phyloP scores from a whole-genome alignment of 495 filamentous ascomycete species.

The Aspergillus campestris region DNA sequence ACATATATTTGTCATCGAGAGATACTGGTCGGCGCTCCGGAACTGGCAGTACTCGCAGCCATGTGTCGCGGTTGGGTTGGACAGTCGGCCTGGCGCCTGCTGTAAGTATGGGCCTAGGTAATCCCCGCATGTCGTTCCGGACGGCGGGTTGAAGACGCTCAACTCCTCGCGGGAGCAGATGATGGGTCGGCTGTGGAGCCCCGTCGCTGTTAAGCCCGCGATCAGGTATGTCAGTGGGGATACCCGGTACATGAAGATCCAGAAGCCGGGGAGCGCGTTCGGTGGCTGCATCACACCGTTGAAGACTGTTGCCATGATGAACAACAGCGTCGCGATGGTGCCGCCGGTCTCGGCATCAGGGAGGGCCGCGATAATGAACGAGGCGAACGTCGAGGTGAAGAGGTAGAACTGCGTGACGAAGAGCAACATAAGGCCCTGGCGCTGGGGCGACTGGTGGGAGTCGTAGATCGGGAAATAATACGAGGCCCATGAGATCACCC shows the following conservation, averaged over 20 bases:
- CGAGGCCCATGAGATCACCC: constrained; percentile 48
- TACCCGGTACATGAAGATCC: constrained; percentile 51
- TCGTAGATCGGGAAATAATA: constrained; percentile 54
- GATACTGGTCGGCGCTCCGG: constrained; percentile 38
- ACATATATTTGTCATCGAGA: constrained; percentile 40
- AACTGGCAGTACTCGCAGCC: constrained; percentile 40
- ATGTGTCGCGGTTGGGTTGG: constrained; percentile 34
- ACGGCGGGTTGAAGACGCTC: constrained; percentile 43
- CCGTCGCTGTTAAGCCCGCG: constrained; percentile 41
- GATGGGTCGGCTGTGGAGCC: constrained; percentile 34
- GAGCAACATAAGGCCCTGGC: constrained; percentile 42
- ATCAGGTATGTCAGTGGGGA: constrained; percentile 52
- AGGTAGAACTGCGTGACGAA: constrained; percentile 56
- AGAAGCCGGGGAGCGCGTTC: constrained; percentile 44
- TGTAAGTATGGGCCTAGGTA: constrained; percentile 35
- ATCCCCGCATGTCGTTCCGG: constrained; percentile 38
- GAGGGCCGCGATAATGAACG: constrained; percentile 42
- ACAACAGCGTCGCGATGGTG: constrained; percentile 50
- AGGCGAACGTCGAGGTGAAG: constrained; percentile 62
- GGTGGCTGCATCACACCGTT: constrained; percentile 53
- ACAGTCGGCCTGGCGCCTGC: constrained; percentile 28
- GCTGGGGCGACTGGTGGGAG: constrained; percentile 26
- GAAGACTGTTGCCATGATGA: constrained; percentile 52
- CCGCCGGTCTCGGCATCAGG: constrained; percentile 48
- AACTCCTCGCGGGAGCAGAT: constrained; percentile 39